These are phyloP conservation scores for Arctium minus DNA, from an alignment of 129 eudicot species.

Conservation along the genomic window DNA sequence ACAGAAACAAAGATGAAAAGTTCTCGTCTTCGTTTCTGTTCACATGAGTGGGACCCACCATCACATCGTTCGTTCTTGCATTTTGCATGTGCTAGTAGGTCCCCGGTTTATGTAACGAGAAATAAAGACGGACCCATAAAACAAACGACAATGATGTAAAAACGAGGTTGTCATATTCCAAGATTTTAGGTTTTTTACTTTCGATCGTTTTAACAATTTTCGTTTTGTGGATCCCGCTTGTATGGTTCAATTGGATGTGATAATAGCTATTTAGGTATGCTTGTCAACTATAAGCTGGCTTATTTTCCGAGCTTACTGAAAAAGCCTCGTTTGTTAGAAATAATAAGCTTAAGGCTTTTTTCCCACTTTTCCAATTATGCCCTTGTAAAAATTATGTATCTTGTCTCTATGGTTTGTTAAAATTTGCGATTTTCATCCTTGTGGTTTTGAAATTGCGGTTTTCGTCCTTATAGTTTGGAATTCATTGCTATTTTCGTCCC, in stretches of 20 bases:
- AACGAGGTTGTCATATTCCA: not conserved
- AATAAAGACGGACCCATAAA: not conserved
- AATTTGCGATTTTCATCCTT: not conserved
- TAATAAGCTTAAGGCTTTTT: not conserved
- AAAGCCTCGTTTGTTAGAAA: not conserved
- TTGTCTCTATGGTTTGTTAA: not conserved
- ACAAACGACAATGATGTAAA: not conserved
- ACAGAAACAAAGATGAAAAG: not conserved
- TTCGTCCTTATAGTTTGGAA: not conserved
- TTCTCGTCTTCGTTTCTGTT: not conserved
- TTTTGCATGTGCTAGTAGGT: conserved; percentile 7
- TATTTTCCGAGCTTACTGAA: not conserved
- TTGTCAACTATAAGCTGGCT: not conserved
- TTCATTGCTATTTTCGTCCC: no score
- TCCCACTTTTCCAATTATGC: not conserved
- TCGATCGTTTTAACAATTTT: not conserved
- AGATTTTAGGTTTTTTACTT: not conserved
- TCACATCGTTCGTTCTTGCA: not conserved
- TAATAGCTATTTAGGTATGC: not conserved
- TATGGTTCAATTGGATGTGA: not conserved
- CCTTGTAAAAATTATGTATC: not conserved
- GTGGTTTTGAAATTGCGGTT: not conserved
- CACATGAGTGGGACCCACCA: not conserved
- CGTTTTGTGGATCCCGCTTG: not conserved
- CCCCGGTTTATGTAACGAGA: not conserved